Conservation (phyloP, 106 monocot species). For the Dioscorea zingiberensis region DNA sequence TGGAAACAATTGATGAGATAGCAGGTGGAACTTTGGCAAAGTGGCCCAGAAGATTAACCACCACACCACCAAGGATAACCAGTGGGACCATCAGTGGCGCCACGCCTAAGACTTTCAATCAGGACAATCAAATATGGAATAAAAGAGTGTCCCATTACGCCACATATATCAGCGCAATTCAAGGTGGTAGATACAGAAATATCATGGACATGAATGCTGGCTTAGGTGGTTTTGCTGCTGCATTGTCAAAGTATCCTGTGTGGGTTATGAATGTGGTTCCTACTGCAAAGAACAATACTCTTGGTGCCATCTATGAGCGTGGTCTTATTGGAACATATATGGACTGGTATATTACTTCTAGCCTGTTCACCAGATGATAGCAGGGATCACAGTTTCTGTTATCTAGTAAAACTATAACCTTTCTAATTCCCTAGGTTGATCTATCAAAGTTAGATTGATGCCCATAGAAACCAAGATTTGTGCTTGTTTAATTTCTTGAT, state of each 20-base stretch:
- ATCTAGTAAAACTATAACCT: no score
- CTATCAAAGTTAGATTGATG: not conserved
- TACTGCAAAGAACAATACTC: slow-evolving; percentile 37
- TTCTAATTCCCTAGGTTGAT: no score
- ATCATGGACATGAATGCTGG: slow-evolving; percentile 97
- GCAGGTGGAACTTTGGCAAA: slow-evolving; percentile 47
- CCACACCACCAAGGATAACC: slow-evolving; percentile 57
- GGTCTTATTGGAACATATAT: slow-evolving; percentile 92
- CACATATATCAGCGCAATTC: slow-evolving; percentile 19
- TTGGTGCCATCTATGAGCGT: slow-evolving; percentile 82
- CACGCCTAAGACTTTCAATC: slow-evolving; percentile 32
- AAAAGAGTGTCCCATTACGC: slow-evolving; percentile 48
- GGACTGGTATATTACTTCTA: slow-evolving; percentile 98
- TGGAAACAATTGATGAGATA: slow-evolving; percentile 21
- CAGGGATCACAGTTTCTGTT: no score
- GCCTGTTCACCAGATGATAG: no score
- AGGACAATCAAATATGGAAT: slow-evolving; percentile 55
- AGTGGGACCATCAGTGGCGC: slow-evolving; percentile 42
- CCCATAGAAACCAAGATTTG: no score
- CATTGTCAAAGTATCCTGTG: slow-evolving; percentile 60
- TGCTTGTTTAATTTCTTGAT: no score
- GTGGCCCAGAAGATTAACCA: slow-evolving; percentile 62
- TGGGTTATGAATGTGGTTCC: slow-evolving; percentile 98
- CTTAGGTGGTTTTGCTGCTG: slow-evolving; percentile 83
- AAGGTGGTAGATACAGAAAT: slow-evolving; percentile 61